phyloP scores from a whole-genome alignment of 345 rosid genomes.

The Geranium rotundifolium region DNA sequence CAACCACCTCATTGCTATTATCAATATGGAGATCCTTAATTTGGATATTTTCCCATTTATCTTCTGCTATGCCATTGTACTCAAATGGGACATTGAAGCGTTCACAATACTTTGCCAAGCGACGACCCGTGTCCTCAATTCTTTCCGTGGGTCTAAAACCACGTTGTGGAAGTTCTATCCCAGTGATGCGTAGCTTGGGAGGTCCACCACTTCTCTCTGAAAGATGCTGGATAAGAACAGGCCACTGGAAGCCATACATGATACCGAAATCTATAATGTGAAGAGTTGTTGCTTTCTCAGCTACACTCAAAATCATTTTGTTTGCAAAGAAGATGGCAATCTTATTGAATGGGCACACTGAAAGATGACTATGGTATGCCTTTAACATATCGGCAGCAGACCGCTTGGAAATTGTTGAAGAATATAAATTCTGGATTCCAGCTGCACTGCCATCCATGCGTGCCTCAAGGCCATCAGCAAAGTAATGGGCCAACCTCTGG shows the following conservation, averaged over 20 bases:
- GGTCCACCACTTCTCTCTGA: slow-evolving; percentile 26
- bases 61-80: slow-evolving; percentile 26
- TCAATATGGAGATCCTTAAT: slow-evolving; percentile 26
- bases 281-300: slow-evolving; percentile 23
- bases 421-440: slow-evolving; percentile 8
- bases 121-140: slow-evolving; percentile 30
- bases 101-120: slow-evolving; percentile 37
- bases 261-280: slow-evolving; percentile 50
- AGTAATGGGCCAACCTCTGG: slow-evolving; percentile 29
- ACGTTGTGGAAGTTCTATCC: slow-evolving; percentile 36
- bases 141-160: slow-evolving; percentile 34
- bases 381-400: slow-evolving; percentile 32
- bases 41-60: slow-evolving; percentile 33
- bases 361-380: slow-evolving; percentile 26
- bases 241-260: slow-evolving; percentile 42
- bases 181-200: slow-evolving; percentile 42
- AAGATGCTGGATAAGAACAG: slow-evolving; percentile 31
- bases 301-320: slow-evolving; percentile 18
- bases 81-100: slow-evolving; percentile 32
- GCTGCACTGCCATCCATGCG: slow-evolving; percentile 20
- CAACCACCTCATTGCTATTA: slow-evolving; percentile 23
- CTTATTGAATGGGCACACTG: slow-evolving; percentile 27
- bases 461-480: slow-evolving; percentile 27
- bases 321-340: slow-evolving; percentile 22
- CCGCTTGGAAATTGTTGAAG: slow-evolving; percentile 5